These are phyloP conservation scores for Phytophthora pinifolia DNA, from an alignment of 352 stramenopile species.

Conservation along the genomic window DNA sequence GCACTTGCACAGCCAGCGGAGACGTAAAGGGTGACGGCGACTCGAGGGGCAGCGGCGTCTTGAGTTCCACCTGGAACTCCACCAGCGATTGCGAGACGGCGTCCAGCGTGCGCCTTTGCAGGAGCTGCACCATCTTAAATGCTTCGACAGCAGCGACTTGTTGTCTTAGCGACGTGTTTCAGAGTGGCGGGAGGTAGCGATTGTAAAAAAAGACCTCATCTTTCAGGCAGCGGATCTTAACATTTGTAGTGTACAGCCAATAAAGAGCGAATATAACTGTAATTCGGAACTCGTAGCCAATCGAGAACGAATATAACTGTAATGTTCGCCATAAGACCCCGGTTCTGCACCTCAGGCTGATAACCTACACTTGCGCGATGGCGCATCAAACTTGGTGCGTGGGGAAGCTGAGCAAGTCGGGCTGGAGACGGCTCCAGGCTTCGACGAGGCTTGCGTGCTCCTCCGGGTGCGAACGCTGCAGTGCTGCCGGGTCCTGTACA, in stretches of 20 bases:
- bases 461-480: constrained; percentile 71
- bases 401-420: constrained; percentile 57
- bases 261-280: constrained; percentile 14
- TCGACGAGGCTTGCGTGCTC: constrained; percentile 73
- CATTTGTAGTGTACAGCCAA: constrained; percentile 3
- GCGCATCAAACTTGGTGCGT: constrained; percentile 30
- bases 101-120: constrained; percentile 11
- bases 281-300: constrained; percentile 3
- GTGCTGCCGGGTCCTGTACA: constrained; percentile 59
- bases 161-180: constrained; percentile 11
- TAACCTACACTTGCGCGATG: not conserved
- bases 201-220: not conserved
- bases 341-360: constrained; percentile 9
- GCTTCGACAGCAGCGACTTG: constrained; percentile 3
- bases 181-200: constrained; percentile 13
- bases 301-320: constrained; percentile 14
- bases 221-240: constrained; percentile 5
- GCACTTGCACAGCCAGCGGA: constrained; percentile 53
- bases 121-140: constrained; percentile 23
- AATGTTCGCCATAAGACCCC: not conserved
- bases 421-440: constrained; percentile 70
- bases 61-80: constrained; percentile 26
- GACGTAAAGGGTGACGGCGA: constrained; percentile 5
- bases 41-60: constrained; percentile 7
- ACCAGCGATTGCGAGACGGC: constrained; percentile 18